Percentiles rank a stretch among this genome's conserved stretches.
Evolutionary conservation across 306 rosid genomes (phyloP).

Genomic region (Glycyrrhiza uralensis): DNA sequence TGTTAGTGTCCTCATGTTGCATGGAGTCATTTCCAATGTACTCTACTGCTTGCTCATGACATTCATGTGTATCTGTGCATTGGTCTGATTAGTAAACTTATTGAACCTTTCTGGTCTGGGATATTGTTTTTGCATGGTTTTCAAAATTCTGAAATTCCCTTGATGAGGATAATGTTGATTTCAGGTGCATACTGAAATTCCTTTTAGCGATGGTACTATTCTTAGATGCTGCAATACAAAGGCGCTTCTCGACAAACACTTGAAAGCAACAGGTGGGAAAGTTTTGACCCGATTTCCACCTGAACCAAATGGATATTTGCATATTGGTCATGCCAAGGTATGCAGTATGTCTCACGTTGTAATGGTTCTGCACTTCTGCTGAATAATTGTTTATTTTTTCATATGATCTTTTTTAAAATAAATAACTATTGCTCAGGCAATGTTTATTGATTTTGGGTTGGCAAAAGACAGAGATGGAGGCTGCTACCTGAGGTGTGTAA

Average conservation of each 20-base stretch:
- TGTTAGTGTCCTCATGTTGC: background rate
- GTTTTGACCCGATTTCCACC: constrained; percentile 97
- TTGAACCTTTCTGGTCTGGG: background rate
- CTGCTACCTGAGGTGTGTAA: constrained; percentile 77
- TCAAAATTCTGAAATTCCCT: constrained; percentile 12
- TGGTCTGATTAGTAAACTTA: background rate
- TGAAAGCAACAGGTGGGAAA: constrained; percentile 60
- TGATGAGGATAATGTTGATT: constrained; percentile 23
- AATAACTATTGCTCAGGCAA: constrained; percentile 56
- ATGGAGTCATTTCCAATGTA: background rate
- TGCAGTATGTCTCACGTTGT: background rate
- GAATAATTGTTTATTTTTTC: background rate
- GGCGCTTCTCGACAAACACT: constrained; percentile 80
- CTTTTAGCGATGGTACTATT: constrained; percentile 78
- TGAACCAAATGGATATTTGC: constrained; percentile 97
- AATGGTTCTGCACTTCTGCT: background rate
- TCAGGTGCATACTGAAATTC: constrained; percentile 93
- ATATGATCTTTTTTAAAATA: background rate
- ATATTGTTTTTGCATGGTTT: constrained; percentile 7
- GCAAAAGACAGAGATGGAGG: constrained; percentile 93
- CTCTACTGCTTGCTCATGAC: background rate
- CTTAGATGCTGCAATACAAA: constrained; percentile 84
- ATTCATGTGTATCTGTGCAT: background rate
- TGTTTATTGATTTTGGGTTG: constrained; percentile 95
- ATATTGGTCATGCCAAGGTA: constrained; percentile 99